Conservation (phyloP, 1,284 basidiomycete genomes). For the Fomes fomentarius region DNA sequence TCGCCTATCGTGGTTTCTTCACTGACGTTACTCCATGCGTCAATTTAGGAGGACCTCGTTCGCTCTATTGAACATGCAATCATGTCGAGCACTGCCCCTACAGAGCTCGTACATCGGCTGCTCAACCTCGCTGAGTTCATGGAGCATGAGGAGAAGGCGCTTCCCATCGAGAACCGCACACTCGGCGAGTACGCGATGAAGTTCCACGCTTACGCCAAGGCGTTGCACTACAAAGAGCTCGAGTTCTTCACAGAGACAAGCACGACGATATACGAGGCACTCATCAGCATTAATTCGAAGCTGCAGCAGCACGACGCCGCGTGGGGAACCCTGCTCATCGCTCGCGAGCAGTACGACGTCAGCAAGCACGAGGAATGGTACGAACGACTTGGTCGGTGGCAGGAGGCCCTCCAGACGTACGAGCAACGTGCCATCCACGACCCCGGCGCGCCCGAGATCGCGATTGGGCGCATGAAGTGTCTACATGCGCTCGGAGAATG, state of each 20-base stretch:
- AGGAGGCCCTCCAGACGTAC: conserved; percentile 90
- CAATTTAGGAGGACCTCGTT: conserved; percentile 97
- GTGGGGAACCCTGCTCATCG: conserved; percentile 91
- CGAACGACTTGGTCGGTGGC: conserved; percentile 96
- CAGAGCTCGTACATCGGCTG: conserved; percentile 92
- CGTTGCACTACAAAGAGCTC: conserved; percentile 98
- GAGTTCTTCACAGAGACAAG: conserved; percentile 95
- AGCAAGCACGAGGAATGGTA: conserved; percentile 97
- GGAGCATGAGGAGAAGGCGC: conserved; percentile 98
- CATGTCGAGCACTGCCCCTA: conserved; percentile 78
- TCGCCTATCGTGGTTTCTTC: not conserved
- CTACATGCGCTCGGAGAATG: conserved; percentile 98
- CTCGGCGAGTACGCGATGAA: conserved; percentile 94
- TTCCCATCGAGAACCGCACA: conserved; percentile 93
- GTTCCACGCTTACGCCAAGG: conserved; percentile 97
- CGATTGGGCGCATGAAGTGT: conserved; percentile 93
- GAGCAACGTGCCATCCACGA: conserved; percentile 78
- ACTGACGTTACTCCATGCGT: too few relatives aligned
- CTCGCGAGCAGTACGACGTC: conserved; percentile 84
- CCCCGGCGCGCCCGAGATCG: conserved; percentile 72
- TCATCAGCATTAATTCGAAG: conserved; percentile 97
- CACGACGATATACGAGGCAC: conserved; percentile 88
- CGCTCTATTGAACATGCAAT: conserved; percentile 91
- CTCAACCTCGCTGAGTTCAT: conserved; percentile 99
- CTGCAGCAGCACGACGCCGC: conserved; percentile 97